Conservation (phyloP, 441 rosid species). For the Pelargonium cotyledonis region DNA sequence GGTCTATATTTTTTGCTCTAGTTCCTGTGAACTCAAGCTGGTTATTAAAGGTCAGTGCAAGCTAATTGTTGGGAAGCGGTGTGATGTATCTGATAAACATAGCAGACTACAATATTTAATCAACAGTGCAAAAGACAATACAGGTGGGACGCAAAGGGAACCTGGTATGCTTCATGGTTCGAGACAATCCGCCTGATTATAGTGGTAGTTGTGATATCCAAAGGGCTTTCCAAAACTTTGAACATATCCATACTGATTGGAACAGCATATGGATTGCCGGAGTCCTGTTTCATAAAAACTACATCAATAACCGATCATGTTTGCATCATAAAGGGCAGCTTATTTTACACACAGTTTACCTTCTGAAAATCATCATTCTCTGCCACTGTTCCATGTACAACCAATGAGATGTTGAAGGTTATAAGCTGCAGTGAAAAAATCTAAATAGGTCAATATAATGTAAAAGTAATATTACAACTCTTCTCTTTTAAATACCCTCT, state of each 20-base stretch:
- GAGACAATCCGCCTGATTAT: constrained; percentile 76
- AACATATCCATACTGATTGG: constrained; percentile 84
- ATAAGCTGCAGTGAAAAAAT: constrained; percentile 46
- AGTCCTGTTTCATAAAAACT: constrained; percentile 36
- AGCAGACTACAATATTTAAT: background rate
- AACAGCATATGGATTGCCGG: constrained; percentile 60
- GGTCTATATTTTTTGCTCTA: too few relatives aligned
- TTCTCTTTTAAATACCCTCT: background rate
- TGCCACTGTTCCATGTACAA: constrained; percentile 81
- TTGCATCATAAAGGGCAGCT: background rate
- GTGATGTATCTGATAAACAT: background rate
- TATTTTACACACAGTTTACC: constrained; percentile 27
- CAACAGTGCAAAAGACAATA: background rate
- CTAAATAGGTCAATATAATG: background rate
- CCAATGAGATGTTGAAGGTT: constrained; percentile 80
- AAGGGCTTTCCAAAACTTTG: constrained; percentile 63
- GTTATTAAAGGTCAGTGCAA: background rate
- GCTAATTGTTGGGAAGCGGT: background rate
- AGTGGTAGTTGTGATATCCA: constrained; percentile 61
- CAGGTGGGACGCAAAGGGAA: constrained; percentile 10
- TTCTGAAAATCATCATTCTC: constrained; percentile 39
- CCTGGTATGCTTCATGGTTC: constrained; percentile 79
- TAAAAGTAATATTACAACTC: background rate
- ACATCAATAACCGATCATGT: background rate
- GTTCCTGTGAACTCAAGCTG: background rate